Evolutionary conservation across 176 grass and related monocot species (phyloP), one percentile per base, ranked within the genome.

Genomic region (Phoenix roebelenii): DNA sequence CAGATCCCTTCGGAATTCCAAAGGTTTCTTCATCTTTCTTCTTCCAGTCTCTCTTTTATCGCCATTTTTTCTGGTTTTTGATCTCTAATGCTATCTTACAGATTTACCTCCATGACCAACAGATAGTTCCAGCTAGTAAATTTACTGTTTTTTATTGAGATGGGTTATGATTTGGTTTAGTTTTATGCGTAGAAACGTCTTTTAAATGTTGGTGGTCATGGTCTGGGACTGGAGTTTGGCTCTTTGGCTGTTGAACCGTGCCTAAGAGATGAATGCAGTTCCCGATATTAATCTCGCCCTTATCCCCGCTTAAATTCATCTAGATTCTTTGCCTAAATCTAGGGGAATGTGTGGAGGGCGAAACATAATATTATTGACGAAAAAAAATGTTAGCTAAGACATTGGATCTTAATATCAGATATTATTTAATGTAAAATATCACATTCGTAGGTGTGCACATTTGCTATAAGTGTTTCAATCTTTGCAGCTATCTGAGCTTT

Each of bases 1-100:
- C 69, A 92, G 83, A 84, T 83, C 84, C 49, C 88, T 92, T 24
- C 84, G 93, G 72, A 92, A 64, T 78, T 98, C 88, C 25, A 98
- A 98, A 80, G 88, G 93, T 98, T 76, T 54, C 58, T 7, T 55
- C 61, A 57, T 81, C 3, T 35, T 22, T 50, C 17, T 0, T 59
- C 14, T 52, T 9, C 10, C 3, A 1, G 5, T 59, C 39, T 23
- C 1, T 62, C 22, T 35, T 28, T 6, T 5, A 49, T 28, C 35
- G 1, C 35, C 1, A 44, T 44, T 44, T 44, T 44, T 44, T 14
- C 7, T 14, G 35, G 35, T 44, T 44, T 44, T 44, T 44, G 10
- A 10, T 44, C 35, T 44, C 10, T 44, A 14, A 44, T 44, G 35
- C 10, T 44, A 14, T 12, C 35, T 44, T 44, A 7, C 5, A 32